These are phyloP conservation scores for Alternaria sp. DNA, from an alignment of 2,329 filamentous ascomycete genomes.

Conservation along the genomic window DNA sequence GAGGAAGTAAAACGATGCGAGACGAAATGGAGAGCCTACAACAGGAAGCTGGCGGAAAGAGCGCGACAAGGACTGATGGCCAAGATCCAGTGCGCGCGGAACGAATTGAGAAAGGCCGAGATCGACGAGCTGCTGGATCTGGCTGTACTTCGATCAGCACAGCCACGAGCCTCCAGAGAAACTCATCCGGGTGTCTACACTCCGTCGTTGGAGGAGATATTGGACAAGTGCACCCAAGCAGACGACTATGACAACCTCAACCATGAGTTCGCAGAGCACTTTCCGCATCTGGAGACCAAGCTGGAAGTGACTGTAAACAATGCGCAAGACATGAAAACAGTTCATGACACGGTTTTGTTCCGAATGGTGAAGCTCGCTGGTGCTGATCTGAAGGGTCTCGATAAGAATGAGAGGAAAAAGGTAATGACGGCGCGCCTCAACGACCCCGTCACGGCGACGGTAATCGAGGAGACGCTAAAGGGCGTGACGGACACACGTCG, in stretches of 20 bases:
- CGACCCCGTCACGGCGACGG: slow-evolving; percentile 13
- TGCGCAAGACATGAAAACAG: slow-evolving; percentile 3
- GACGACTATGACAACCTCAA: neutral
- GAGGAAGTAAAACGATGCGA: neutral
- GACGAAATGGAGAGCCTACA: neutral
- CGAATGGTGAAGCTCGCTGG: slow-evolving; percentile 20
- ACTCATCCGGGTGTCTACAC: neutral
- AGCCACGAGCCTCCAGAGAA: slow-evolving; percentile 9
- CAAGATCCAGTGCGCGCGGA: slow-evolving; percentile 13
- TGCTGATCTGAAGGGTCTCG: slow-evolving; percentile 5
- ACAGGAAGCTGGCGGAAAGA: slow-evolving; percentile 5
- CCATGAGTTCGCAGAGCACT: neutral
- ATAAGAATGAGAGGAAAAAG: slow-evolving; percentile 1
- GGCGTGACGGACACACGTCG: slow-evolving; percentile 7
- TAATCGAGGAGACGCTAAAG: slow-evolving; percentile 18
- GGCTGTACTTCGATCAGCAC: slow-evolving; percentile 20
- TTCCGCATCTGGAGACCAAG: slow-evolving; percentile 4
- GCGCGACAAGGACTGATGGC: neutral
- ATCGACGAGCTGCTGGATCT: slow-evolving; percentile 18
- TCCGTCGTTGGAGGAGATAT: neutral
- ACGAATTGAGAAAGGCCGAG: slow-evolving; percentile 4
- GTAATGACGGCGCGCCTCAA: slow-evolving; percentile 12
- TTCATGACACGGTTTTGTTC: slow-evolving; percentile 1
- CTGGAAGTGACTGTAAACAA: neutral
- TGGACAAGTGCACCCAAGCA: neutral